Evolutionary conservation across 2,329 filamentous ascomycete genomes (phyloP).

Genomic region (Paramyrothecium sp.): DNA sequence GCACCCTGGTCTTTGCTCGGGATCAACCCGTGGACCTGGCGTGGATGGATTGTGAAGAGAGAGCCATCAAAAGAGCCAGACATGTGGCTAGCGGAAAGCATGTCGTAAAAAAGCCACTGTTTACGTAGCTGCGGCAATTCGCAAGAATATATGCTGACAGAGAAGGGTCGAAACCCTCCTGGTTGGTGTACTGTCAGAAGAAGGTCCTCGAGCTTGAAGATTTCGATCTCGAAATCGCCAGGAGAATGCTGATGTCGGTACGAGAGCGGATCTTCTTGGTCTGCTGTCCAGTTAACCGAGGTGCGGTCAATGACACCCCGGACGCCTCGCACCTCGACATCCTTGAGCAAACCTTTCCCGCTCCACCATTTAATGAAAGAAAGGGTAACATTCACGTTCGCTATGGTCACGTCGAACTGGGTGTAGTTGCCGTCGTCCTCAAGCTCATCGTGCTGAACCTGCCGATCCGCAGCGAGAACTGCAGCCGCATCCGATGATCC

Average conservation of each 20-base stretch:
- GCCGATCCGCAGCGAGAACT: conserved; percentile 72
- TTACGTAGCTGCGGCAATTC: conserved; percentile 90
- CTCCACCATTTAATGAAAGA: conserved; percentile 99
- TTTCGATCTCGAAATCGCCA: conserved; percentile 95
- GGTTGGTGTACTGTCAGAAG: conserved; percentile 91
- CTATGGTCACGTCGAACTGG: conserved; percentile 93
- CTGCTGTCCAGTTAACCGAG: conserved; percentile 65
- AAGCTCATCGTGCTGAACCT: conserved; percentile 40
- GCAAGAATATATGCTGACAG: conserved; percentile 93
- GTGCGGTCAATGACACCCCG: conserved; percentile 91
- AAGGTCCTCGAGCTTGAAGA: conserved; percentile 93
- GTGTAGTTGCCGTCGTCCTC: conserved; percentile 93
- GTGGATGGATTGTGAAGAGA: conserved; percentile 93
- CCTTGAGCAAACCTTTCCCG: conserved; percentile 83
- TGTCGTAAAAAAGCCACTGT: conserved; percentile 98
- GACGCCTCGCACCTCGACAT: conserved; percentile 93
- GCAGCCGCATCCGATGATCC: conserved; percentile 87
- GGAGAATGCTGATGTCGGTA: conserved; percentile 86
- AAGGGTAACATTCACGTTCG: conserved; percentile 91
- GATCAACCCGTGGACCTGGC: conserved; percentile 80
- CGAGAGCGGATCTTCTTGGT: conserved; percentile 75
- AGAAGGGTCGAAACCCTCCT: conserved; percentile 86
- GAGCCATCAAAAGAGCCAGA: conserved; percentile 94
- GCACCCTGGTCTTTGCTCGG: conserved; percentile 56
- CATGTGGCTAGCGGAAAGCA: conserved; percentile 92